Evolutionary conservation across 176 grass and related monocot species (phyloP).

Genomic region (Triticum aestivum): IWGSC_CS_RefSeq_v2.1 NC_057811.1:40470939-40471438

Average conservation of each 20-base stretch:
- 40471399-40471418: conserved; percentile 33
- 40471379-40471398: conserved; percentile 50
- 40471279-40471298: conserved; percentile 16
- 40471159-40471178: conserved; percentile 81
- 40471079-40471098: not conserved
- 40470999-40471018: not conserved
- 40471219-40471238: conserved; percentile 56
- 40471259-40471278: not conserved
- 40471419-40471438: conserved; percentile 48
- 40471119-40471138: not conserved
- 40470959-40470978: not conserved
- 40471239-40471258: conserved; percentile 39
- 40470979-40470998: not conserved
- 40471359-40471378: conserved; percentile 58
- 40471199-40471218: conserved; percentile 70
- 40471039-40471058: not conserved
- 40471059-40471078: not conserved
- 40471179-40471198: conserved; percentile 66
- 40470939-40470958: not conserved
- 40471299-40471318: not conserved
- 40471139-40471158: conserved; percentile 79
- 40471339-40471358: conserved; percentile 42
- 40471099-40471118: conserved; percentile 4
- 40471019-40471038: not conserved
- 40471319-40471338: conserved; percentile 35